Conservation (phyloP, 805 yeast species). For the Candida broadrunensis region DNA sequence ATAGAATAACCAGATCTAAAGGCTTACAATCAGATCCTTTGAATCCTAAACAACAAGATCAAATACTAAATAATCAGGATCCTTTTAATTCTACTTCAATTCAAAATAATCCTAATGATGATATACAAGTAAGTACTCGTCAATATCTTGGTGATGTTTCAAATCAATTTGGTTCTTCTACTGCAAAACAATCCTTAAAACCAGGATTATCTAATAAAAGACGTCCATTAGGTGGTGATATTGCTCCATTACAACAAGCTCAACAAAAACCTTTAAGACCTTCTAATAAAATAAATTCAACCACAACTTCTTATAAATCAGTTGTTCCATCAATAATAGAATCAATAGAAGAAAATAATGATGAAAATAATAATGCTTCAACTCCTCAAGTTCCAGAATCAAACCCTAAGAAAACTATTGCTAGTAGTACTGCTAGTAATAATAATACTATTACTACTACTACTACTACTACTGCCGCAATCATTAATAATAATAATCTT, state of each 20-base stretch:
- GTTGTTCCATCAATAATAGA: neutral
- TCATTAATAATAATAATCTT: neutral
- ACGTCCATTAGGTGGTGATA: constrained; percentile 34
- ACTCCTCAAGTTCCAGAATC: constrained; percentile 1
- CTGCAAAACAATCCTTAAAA: constrained; percentile 1
- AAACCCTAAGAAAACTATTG: neutral
- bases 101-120: neutral
- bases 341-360: neutral
- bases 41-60: neutral
- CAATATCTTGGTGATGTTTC: constrained; percentile 38
- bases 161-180: constrained; percentile 26
- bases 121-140: constrained; percentile 9
- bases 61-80: neutral
- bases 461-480: constrained; percentile 1
- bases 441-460: neutral
- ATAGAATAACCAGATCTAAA: constrained; percentile 31
- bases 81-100: neutral
- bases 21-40: constrained; percentile 4
- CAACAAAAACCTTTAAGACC: constrained; percentile 2
- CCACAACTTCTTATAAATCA: constrained; percentile 1
- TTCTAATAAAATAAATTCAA: constrained; percentile 2
- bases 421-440: constrained; percentile 3
- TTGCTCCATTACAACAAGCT: constrained; percentile 24
- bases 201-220: constrained; percentile 12
- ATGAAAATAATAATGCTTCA: neutral